Evolutionary conservation across 768 basidiomycete genomes (phyloP).

Genomic region (Collybia nuda): DNA sequence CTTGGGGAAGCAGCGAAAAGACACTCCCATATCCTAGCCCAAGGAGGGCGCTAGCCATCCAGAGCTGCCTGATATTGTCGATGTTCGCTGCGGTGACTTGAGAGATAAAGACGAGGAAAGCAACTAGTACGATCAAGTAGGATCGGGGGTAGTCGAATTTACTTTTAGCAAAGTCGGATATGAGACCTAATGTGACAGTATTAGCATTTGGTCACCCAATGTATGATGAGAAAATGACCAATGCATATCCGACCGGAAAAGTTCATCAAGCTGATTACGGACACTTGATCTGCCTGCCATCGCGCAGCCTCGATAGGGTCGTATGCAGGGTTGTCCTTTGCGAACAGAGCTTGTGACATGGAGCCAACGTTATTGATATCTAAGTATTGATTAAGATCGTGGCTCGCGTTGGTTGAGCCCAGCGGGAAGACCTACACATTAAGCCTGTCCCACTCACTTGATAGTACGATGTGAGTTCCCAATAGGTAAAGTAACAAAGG

Average conservation of each 20-base stretch:
- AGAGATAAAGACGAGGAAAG: constrained; percentile 67
- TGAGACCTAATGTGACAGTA: constrained; percentile 41
- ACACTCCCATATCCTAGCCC: constrained; percentile 72
- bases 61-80: constrained; percentile 59
- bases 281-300: constrained; percentile 86
- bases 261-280: constrained; percentile 78
- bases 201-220: too few relatives aligned
- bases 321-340: constrained; percentile 58
- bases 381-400: constrained; percentile 19
- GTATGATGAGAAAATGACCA: constrained; percentile 38
- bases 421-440: constrained; percentile 55
- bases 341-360: constrained; percentile 68
- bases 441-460: constrained; percentile 72
- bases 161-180: constrained; percentile 64
- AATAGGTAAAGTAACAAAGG: constrained; percentile 17
- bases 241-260: constrained; percentile 76
- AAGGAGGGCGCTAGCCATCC: constrained; percentile 53
- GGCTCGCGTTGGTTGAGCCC: constrained; percentile 4
- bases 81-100: constrained; percentile 61
- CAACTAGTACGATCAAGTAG: constrained; percentile 67
- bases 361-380: constrained; percentile 83
- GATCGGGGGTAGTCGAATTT: constrained; percentile 62
- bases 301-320: constrained; percentile 66
- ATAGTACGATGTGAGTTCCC: background rate
- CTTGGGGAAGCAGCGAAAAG: constrained; percentile 74